phyloP scores from a whole-genome alignment of 176 grass and related monocot genomes.

The Hordeum marinum region DNA sequence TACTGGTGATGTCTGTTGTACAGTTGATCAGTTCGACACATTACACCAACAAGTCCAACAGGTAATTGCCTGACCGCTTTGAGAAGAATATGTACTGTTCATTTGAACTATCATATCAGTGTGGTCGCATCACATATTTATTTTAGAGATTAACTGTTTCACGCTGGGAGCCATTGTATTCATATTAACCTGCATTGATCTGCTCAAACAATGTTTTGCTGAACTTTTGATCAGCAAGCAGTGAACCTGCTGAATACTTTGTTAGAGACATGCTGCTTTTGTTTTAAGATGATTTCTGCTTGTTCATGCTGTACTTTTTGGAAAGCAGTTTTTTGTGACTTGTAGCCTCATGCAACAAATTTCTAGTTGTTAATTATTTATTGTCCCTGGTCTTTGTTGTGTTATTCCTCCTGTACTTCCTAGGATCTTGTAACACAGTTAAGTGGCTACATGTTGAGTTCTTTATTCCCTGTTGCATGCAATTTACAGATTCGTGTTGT shows the following conservation, averaged over 20 bases:
- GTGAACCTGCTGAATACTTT: constrained; percentile 17
- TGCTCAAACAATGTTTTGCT: constrained; percentile 10
- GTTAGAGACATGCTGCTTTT: neutral
- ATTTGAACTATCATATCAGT: constrained; percentile 25
- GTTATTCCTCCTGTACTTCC: neutral
- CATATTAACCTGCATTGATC: neutral
- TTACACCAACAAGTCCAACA: constrained; percentile 88
- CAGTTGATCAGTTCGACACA: constrained; percentile 75
- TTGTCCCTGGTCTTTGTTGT: constrained; percentile 6
- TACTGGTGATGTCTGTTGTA: constrained; percentile 77
- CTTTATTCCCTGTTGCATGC: neutral
- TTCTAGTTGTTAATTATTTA: constrained; percentile 1
- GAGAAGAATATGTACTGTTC: neutral
- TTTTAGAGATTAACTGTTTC: constrained; percentile 17
- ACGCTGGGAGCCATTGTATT: neutral
- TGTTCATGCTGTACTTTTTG: neutral
- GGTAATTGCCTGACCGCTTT: constrained; percentile 37
- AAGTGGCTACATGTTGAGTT: neutral
- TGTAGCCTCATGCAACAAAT: constrained; percentile 23
- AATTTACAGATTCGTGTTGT: neutral
- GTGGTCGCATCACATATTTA: neutral
- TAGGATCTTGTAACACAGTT: neutral
- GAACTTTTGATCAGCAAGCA: neutral
- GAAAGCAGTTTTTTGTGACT: neutral
- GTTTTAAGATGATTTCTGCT: neutral